phyloP scores from a whole-genome alignment of 495 filamentous ascomycete genomes.

The Neurospora cerealis region DNA sequence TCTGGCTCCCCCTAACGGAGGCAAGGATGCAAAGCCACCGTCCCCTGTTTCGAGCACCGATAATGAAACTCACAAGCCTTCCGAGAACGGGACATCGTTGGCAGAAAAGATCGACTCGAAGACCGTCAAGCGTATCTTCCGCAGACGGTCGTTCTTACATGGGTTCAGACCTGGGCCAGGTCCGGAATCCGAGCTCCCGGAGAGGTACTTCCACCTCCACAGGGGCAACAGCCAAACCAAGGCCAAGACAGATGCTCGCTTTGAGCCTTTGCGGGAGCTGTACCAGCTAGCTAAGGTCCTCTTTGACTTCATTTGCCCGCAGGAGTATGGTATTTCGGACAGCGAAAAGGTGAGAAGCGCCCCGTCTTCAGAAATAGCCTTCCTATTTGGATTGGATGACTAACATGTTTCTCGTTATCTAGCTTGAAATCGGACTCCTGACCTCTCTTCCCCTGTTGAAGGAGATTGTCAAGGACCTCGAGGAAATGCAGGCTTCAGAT shows the following conservation, averaged over 20 bases:
- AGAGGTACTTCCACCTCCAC: conserved; percentile 82
- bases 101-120: conserved; percentile 24
- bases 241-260: conserved; percentile 71
- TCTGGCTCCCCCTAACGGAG: conserved; percentile 15
- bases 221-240: conserved; percentile 67
- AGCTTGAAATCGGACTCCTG: conserved; percentile 87
- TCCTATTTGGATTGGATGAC: neutral
- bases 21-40: conserved; percentile 26
- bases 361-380: neutral
- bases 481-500: conserved; percentile 88
- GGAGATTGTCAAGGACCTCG: conserved; percentile 93
- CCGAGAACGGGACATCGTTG: conserved; percentile 20
- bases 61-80: conserved; percentile 11
- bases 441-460: conserved; percentile 87
- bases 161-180: conserved; percentile 24
- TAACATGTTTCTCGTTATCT: conserved; percentile 2
- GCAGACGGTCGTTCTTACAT: conserved; percentile 40
- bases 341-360: conserved; percentile 56
- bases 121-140: conserved; percentile 42
- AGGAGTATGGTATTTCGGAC: conserved; percentile 93
- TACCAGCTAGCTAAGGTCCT: conserved; percentile 89
- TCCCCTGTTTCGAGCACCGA: conserved; percentile 2
- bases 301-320: conserved; percentile 96
- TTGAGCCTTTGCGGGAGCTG: conserved; percentile 81
- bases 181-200: conserved; percentile 34